Base-by-base conservation (phyloP, 1,284 basidiomycete species). In the Malassezia equina region DNA sequence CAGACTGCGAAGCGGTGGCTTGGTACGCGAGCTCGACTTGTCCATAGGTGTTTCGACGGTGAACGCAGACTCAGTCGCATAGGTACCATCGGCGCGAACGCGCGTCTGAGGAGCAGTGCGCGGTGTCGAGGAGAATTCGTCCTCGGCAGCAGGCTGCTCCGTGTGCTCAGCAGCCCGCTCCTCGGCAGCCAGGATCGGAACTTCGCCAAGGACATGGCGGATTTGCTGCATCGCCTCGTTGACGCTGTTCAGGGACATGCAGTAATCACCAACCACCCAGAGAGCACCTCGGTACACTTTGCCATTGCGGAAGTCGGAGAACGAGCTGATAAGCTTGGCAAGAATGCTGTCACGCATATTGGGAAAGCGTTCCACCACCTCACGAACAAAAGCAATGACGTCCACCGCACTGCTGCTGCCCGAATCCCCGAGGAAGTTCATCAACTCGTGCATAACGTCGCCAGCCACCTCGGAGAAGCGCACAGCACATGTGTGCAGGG, bases 301-400 rank as follows among this genome's bases (percentile, higher is more conserved):
- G 60, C 91, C 93, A 15, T 88, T 91, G 77, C 93, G 91, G 79
- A 99, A 90, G 52, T 90, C 87, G 44, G 80, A 73, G 49, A 98
- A 85, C 0, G 90, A 89, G 44, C 83, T 79, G 45, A 87, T 83
- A 43, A 98, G 83, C 73, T 89, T 90, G 69, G 87, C 83, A 53
- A 88, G 86, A 68, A 98, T 91, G 8, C 85, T 81, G 2, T 80
- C 75, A 8, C 94, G 86, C 21, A 98, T 81, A 56, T 83, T 78
- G 2, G 91, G 91, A 83, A 96, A 98, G 75, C 95, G 95, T 75
- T 98, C 90, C 49, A 96, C 93, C 21, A 98, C 91, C 77, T 98
- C 91, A 24, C 89, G 84, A 50, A 96, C 90, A 73, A 96, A 96
- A 2, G 90, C 81, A 53, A 96, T 90, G 43, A 96, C 93, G 69